phyloP scores from a whole-genome alignment of 306 rosid species.

The Castanea sativa region DNA sequence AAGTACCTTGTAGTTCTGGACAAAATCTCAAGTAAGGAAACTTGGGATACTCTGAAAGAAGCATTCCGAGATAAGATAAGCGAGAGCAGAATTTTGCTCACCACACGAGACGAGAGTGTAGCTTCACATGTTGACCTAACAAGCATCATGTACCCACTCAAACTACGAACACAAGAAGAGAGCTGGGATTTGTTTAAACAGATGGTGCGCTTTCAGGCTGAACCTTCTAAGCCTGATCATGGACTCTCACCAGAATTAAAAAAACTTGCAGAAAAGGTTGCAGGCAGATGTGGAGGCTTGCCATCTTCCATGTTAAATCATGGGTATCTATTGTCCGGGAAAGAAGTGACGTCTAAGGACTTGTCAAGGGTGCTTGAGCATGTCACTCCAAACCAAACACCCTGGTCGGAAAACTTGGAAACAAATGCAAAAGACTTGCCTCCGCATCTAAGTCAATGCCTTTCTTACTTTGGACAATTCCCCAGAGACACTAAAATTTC shows the following conservation, averaged over 20 bases:
- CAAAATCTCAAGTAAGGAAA: constrained; percentile 4
- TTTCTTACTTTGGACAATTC: constrained; percentile 12
- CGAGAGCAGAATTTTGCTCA: constrained; percentile 30
- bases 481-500: constrained; percentile 16
- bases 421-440: too few species aligned
- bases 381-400: neutral
- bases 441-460: neutral
- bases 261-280: constrained; percentile 16
- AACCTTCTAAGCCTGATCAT: neutral
- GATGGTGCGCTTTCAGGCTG: constrained; percentile 9
- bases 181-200: constrained; percentile 21
- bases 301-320: constrained; percentile 24
- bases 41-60: neutral
- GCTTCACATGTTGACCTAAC: constrained; percentile 8
- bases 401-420: neutral
- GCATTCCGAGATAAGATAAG: neutral
- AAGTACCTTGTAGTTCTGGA: constrained; percentile 26
- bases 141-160: neutral
- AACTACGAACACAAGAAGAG: constrained; percentile 31
- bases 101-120: constrained; percentile 14
- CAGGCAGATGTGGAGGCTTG: constrained; percentile 28
- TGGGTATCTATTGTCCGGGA: constrained; percentile 21
- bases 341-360: neutral
- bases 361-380: constrained; percentile 4
- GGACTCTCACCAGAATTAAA: neutral